Evolutionary conservation across 2,329 filamentous ascomycete species (phyloP).

Genomic region (Blumeriella jaapii): DNA sequence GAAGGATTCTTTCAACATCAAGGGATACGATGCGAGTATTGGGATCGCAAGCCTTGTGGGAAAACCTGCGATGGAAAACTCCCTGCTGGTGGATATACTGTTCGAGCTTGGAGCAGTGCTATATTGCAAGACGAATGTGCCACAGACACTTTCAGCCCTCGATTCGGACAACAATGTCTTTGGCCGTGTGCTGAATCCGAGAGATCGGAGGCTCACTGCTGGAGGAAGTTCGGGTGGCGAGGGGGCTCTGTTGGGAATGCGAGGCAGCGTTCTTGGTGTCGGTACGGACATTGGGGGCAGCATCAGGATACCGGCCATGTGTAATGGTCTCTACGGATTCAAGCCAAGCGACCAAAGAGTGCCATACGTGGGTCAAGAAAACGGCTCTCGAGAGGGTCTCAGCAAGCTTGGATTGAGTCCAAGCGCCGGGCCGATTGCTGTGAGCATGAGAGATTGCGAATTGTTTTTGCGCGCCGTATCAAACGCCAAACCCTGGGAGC

Average conservation of each 20-base stretch:
- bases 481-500: constrained; percentile 38
- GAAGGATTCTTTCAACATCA: constrained; percentile 50
- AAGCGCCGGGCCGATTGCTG: constrained; percentile 36
- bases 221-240: constrained; percentile 56
- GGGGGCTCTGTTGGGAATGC: constrained; percentile 45
- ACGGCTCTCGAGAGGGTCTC: constrained; percentile 39
- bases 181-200: constrained; percentile 49
- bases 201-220: constrained; percentile 45
- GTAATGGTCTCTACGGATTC: constrained; percentile 39
- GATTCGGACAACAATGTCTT: constrained; percentile 52
- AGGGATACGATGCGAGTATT: constrained; percentile 39
- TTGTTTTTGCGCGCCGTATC: constrained; percentile 38
- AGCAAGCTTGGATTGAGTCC: constrained; percentile 38
- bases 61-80: constrained; percentile 40
- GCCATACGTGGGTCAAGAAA: constrained; percentile 32
- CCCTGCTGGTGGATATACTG: constrained; percentile 46
- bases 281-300: constrained; percentile 49
- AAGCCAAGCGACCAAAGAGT: constrained; percentile 34
- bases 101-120: constrained; percentile 49
- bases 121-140: constrained; percentile 62
- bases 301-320: constrained; percentile 34
- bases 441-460: constrained; percentile 38
- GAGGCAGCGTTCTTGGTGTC: constrained; percentile 43
- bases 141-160: constrained; percentile 42
- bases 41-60: constrained; percentile 45